Base-by-base conservation (phyloP, 371 early-diverging fungal species). In the Gilbertella persicaria region DNA sequence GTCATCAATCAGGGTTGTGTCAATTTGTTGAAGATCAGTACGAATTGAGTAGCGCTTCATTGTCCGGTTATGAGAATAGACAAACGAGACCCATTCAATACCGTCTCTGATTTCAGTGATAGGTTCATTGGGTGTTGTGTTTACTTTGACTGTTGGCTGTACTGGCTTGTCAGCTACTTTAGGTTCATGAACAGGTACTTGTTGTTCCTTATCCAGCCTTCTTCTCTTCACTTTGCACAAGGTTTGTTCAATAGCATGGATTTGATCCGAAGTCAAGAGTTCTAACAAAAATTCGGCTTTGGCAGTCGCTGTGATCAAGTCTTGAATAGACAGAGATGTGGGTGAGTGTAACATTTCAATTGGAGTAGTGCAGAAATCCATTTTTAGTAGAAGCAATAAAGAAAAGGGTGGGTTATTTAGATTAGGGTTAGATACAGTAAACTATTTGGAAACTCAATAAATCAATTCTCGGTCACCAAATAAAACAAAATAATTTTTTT, bases 1-100 rank as follows among this genome's bases (percentile, higher is more conserved):
- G 33, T 86, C 85, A 38, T 80, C 75, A 21, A 95, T 59, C 17
- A 73, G 71, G 20, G 74, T 69, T 12, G 85, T 56, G 43, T 75
- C 66, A 3, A 91, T 80, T 42, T 68, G 67, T 24, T 89, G 86
- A 45, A 94, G 73, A 70, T 94, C 94, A 36, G 86, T 90, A 20
- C 92, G 84, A 38, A 94, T 88, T 44, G 75, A 78, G 61, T 89
- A 93, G 42, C 85, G 80, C 37, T 82, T 82, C 13, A 79, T 55
- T 4, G 69, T 66, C 12, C 88, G 84, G 53, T 85, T 84, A 38
- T 79, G 74, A 16, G 88, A 83, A 58, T 89, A 90, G 0, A 73
- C 70, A 69, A 90, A 89, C 7, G 75, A 73, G 35, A 90, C 78
- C 81, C 82, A 90, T 57, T 88, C 86, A 9, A 87, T 66, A 12